phyloP scores from a whole-genome alignment of 768 basidiomycete species.

The Dendrothele bispora region DNA sequence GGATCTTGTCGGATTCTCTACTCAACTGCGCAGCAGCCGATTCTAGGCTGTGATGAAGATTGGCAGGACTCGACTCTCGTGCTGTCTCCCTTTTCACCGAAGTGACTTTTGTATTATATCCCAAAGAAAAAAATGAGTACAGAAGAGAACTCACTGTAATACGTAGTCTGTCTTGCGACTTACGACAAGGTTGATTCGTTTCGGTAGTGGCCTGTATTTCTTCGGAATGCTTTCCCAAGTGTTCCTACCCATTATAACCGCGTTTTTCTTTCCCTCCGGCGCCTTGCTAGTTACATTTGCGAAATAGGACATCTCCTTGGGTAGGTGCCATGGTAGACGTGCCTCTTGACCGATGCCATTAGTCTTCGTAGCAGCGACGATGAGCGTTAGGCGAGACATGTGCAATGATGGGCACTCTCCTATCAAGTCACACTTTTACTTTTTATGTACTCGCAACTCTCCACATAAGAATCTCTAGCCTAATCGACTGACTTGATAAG shows the following conservation, averaged over 20 bases:
- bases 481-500: no score
- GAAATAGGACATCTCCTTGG: slow-evolving; percentile 92
- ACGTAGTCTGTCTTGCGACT: slow-evolving; percentile 38
- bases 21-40: slow-evolving; percentile 38
- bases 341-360: slow-evolving; percentile 86
- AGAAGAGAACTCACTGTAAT: no score
- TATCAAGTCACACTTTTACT: no score
- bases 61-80: slow-evolving; percentile 20
- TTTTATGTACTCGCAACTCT: no score
- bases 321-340: slow-evolving; percentile 84
- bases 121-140: not conserved
- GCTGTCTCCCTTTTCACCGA: slow-evolving; percentile 10
- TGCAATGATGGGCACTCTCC: no score
- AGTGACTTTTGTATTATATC: not conserved
- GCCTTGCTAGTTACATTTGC: slow-evolving; percentile 70
- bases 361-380: slow-evolving; percentile 86
- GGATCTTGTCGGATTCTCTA: slow-evolving; percentile 25
- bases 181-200: slow-evolving; percentile 77
- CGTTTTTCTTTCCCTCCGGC: slow-evolving; percentile 59
- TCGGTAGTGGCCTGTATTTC: slow-evolving; percentile 78
- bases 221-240: slow-evolving; percentile 97
- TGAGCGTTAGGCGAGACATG: slow-evolving; percentile 80
- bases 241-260: slow-evolving; percentile 92
- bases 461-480: no score
- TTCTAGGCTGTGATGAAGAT: slow-evolving; percentile 40